Conservation (phyloP, 2,329 filamentous ascomycete species). For the Eutypa lata region DNA sequence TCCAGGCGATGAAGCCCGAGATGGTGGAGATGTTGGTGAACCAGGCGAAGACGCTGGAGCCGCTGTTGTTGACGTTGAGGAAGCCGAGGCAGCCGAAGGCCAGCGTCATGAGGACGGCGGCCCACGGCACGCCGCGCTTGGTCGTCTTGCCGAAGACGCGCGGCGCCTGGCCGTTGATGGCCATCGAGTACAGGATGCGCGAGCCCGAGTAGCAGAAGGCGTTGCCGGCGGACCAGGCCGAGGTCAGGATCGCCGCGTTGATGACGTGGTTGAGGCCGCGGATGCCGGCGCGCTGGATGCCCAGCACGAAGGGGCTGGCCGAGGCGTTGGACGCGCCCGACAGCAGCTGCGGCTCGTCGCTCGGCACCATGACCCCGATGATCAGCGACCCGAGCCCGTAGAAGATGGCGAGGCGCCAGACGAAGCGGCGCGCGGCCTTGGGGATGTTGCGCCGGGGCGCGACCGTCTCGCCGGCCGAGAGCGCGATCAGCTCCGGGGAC, state of each 20-base stretch:
- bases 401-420: constrained; percentile 61
- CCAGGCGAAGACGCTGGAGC: constrained; percentile 65
- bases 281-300: constrained; percentile 65
- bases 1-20: constrained; percentile 59
- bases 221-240: constrained; percentile 61
- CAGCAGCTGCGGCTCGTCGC: constrained; percentile 60
- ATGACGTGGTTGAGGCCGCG: constrained; percentile 61
- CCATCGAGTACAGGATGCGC: constrained; percentile 67
- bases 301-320: constrained; percentile 63
- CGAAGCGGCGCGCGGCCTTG: constrained; percentile 59
- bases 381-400: constrained; percentile 61
- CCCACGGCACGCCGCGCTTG: constrained; percentile 58
- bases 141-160: constrained; percentile 57
- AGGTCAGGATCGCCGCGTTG: constrained; percentile 66
- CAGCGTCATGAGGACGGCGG: constrained; percentile 52
- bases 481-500: constrained; percentile 60
- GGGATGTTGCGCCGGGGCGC: constrained; percentile 65
- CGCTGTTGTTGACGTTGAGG: constrained; percentile 63
- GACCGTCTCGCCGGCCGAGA: constrained; percentile 63
- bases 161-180: constrained; percentile 65
- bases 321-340: constrained; percentile 55
- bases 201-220: constrained; percentile 65
- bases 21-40: constrained; percentile 69
- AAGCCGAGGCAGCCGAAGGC: constrained; percentile 65
- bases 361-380: constrained; percentile 61